Evolutionary conservation across 2,329 filamentous ascomycete species (phyloP), one percentile per base, ranked within the genome.

Genomic region (Fusarium albosuccineum): DNA sequence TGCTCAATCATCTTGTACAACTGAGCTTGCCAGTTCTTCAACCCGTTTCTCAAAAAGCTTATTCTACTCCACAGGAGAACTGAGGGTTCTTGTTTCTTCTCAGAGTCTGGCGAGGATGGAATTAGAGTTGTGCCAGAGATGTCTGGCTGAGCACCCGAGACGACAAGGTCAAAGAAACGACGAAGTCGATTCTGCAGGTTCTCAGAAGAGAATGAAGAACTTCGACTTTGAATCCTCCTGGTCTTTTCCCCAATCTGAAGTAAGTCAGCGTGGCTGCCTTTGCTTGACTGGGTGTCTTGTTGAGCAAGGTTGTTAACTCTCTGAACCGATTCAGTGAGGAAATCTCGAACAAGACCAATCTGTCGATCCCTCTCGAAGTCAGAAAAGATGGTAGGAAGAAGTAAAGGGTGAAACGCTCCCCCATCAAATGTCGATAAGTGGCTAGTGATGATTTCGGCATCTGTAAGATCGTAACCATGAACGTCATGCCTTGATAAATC

Each of bases 1-100:
- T 74, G 70, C 7, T 57, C 57, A 13, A 68, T 40, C 60, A 75
- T 71, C 13, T 69, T 68, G 1, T 37, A 22, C 10, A 75, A 51
- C 34, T 75, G 64, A 0, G 16, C 30, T 41, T 67, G 60, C 68
- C 73, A 73, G 2, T 44, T 65, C 33, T 57, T 34, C 5, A 75
- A 22, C 0, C 59, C 67, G 3, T 56, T 66, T n/a, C 61, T 61
- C 3, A 72, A 41, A n/a, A 53, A 48, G 34, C 64, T 71, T 6
- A 68, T 66, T 9, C 64, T 33, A 2, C 70, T 46, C 71, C 73
- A 74, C 3, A 69, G 52, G 14, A 58, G 40, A 26, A 42, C 22
- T 9, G 40, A 7, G 9, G 40, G 40, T 22, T 42, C 40, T 22
- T 42, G 40, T 22, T 22, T 22, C 17, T 22, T 22, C 17, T 4